Conservation (phyloP, 345 rosid genomes). For the Citrus medica region DNA sequence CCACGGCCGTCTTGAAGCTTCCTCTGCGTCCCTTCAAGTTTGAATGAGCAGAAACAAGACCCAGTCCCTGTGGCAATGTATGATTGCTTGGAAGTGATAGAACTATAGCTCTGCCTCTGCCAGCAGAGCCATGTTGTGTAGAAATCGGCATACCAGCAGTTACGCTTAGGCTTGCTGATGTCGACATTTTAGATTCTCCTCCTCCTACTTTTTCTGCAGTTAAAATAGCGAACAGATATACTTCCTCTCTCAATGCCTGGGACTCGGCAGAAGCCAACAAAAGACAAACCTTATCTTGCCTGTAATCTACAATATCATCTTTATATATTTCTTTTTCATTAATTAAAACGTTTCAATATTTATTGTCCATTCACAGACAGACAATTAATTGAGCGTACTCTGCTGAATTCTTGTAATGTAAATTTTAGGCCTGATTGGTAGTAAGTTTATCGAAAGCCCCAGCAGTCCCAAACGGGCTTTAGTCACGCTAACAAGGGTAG, state of each 20-base stretch:
- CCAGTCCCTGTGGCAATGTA: background rate
- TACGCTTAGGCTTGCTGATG: background rate
- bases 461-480: too few relatives aligned
- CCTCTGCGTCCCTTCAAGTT: background rate
- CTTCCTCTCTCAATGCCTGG: background rate
- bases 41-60: background rate
- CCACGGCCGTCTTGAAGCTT: conserved; percentile 37
- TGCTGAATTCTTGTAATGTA: too few relatives aligned
- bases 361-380: too few relatives aligned
- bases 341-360: too few relatives aligned
- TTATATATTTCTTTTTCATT: too few relatives aligned
- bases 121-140: background rate
- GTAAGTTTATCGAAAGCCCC: too few relatives aligned
- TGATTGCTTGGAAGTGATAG: background rate
- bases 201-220: background rate
- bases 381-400: too few relatives aligned
- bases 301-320: background rate
- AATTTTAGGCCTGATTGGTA: too few relatives aligned
- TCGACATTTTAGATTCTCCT: background rate
- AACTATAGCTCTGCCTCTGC: background rate
- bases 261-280: background rate
- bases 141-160: background rate
- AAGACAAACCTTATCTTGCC: background rate
- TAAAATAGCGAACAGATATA: too few relatives aligned
- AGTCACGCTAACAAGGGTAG: too few relatives aligned